Percentiles rank a stretch among this genome's conserved stretches.
phyloP scores from a whole-genome alignment of 768 basidiomycete species.

The Podaxis rugospora region DNA sequence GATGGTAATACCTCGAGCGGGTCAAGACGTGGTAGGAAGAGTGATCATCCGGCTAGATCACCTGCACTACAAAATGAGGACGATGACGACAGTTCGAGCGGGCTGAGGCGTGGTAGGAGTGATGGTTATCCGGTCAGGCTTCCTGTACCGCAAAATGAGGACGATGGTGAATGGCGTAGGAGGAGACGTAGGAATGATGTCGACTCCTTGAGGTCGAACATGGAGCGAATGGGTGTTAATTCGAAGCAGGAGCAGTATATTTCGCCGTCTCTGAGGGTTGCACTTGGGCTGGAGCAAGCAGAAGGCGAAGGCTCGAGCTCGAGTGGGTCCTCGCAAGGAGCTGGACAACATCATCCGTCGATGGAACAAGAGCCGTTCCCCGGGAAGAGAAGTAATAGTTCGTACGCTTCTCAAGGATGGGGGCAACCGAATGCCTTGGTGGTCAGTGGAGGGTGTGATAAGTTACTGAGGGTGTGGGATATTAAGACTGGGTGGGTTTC shows the following conservation, averaged over 20 bases:
- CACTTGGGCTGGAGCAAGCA: constrained; percentile 37
- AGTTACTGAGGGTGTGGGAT: constrained; percentile 91
- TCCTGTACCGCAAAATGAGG: not conserved
- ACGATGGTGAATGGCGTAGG: not conserved
- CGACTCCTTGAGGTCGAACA: not conserved
- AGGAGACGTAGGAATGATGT: constrained; percentile 3
- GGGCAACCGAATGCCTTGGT: constrained; percentile 80
- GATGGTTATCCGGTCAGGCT: constrained; percentile 35
- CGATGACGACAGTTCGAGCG: not conserved
- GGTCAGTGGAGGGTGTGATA: constrained; percentile 92
- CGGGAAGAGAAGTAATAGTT: constrained; percentile 43
- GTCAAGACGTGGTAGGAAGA: not conserved
- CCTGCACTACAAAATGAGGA: not conserved
- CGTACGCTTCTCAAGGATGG: constrained; percentile 80
- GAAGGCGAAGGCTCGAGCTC: constrained; percentile 3
- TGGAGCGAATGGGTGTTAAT: constrained; percentile 9
- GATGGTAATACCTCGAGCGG: not conserved
- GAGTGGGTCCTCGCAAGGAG: constrained; percentile 1
- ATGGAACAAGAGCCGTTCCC: not conserved
- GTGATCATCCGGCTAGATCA: not conserved
- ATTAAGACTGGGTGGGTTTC: constrained; percentile 69
- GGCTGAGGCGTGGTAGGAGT: constrained; percentile 17
- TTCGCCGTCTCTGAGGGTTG: constrained; percentile 38
- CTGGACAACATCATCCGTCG: constrained; percentile 7
- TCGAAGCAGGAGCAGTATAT: constrained; percentile 24